A percentile compares a stretch with the other conserved stretches of the same genome.
Conservation (phyloP, 306 rosid species). For the Rubus parviflorus region DNA sequence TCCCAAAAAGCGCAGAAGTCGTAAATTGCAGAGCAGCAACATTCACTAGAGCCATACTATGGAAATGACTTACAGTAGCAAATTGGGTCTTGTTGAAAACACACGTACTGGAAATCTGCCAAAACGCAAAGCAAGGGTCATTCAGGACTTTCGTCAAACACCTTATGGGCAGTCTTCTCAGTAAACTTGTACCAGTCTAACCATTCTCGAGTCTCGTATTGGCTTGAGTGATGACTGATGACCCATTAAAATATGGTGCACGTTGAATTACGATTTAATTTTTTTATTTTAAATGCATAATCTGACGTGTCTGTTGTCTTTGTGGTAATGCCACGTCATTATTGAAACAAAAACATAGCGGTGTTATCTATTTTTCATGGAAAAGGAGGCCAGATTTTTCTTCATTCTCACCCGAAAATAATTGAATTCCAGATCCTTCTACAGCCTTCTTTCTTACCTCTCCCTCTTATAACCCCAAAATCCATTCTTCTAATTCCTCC, state of each 20-base stretch:
- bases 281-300: too few relatives aligned
- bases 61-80: constrained; percentile 8
- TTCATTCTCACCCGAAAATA: neutral
- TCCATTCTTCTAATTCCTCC: neutral
- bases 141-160: constrained; percentile 48
- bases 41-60: constrained; percentile 41
- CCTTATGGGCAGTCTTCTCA: constrained; percentile 22
- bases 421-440: constrained; percentile 64
- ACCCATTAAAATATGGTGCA: too few relatives aligned
- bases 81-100: neutral
- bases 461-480: neutral
- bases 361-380: too few relatives aligned
- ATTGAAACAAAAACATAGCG: too few relatives aligned
- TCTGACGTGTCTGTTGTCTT: too few relatives aligned
- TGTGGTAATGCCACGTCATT: too few relatives aligned
- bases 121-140: neutral
- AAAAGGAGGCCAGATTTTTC: neutral
- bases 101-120: neutral
- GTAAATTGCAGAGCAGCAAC: constrained; percentile 41
- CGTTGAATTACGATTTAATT: too few relatives aligned
- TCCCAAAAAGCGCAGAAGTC: constrained; percentile 42
- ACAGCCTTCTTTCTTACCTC: constrained; percentile 34
- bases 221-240: too few relatives aligned
- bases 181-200: too few relatives aligned
- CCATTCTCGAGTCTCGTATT: too few relatives aligned